phyloP scores from a whole-genome alignment of 306 rosid genomes.

The Argentina anserina region DNA sequence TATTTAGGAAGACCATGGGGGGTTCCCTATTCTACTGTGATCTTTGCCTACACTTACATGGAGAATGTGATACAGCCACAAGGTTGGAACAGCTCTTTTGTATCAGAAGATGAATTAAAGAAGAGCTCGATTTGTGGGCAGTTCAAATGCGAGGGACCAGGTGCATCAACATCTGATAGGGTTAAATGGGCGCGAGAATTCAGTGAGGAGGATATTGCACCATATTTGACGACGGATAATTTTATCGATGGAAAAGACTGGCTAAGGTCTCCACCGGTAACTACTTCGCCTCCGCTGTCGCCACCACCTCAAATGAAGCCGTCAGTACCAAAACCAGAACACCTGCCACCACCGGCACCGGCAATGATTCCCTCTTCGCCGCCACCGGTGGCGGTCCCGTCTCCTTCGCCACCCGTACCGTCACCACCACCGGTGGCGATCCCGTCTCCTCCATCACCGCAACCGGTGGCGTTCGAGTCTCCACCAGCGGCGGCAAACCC shows the following conservation, averaged over 20 bases:
- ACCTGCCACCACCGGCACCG: no score
- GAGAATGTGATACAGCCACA: constrained; percentile 1
- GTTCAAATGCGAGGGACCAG: constrained; percentile 22
- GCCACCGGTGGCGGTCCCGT: background rate
- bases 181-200: constrained; percentile 24
- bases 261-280: constrained; percentile 11
- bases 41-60: constrained; percentile 28
- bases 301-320: background rate
- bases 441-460: background rate
- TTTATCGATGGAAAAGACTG: constrained; percentile 26
- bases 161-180: constrained; percentile 16
- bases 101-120: background rate
- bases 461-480: no score
- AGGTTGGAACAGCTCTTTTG: constrained; percentile 14
- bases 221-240: constrained; percentile 17
- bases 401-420: background rate
- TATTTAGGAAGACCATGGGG: constrained; percentile 31
- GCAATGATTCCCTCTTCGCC: background rate
- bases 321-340: background rate
- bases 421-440: background rate
- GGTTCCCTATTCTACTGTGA: constrained; percentile 23
- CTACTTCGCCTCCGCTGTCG: background rate
- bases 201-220: constrained; percentile 8
- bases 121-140: constrained; percentile 10
- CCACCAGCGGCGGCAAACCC: no score